Conservation (phyloP, 176 grass and related monocot genomes). For the Cymbopogon citratus region DNA sequence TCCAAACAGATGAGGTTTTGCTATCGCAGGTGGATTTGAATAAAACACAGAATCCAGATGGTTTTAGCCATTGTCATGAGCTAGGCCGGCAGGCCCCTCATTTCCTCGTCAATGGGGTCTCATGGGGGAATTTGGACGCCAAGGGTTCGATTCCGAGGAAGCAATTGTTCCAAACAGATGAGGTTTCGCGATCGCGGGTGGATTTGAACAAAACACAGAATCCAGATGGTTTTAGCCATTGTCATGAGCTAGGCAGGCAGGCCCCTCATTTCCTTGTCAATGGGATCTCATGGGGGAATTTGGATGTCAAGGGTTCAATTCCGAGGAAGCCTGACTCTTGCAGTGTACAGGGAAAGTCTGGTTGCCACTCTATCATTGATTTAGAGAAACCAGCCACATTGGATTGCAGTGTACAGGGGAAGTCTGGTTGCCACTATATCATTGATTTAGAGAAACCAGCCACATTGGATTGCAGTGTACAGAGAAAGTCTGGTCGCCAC, state of each 20-base stretch:
- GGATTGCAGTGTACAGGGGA: neutral
- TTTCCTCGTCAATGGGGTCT: neutral
- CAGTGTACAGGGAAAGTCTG: neutral
- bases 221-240: neutral
- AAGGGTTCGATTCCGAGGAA: neutral
- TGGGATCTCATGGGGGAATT: neutral
- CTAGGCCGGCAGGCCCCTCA: neutral
- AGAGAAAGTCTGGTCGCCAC: neutral
- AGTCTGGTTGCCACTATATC: neutral
- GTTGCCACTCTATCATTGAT: constrained; percentile 28
- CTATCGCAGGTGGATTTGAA: constrained; percentile 16
- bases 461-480: neutral
- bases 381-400: constrained; percentile 28
- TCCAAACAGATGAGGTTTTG: constrained; percentile 10
- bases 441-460: neutral
- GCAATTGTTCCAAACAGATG: neutral
- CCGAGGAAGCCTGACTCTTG: constrained; percentile 2
- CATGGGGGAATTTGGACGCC: neutral
- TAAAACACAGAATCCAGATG: neutral
- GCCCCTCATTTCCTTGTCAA: neutral
- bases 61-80: neutral
- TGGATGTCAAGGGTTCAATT: neutral
- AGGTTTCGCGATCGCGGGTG: constrained; percentile 23
- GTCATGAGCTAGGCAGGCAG: neutral
- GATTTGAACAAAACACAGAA: neutral